Percentiles rank a stretch among this genome's conserved stretches.
phyloP scores from a whole-genome alignment of 2,329 filamentous ascomycete species.

The Colletotrichum tofieldiae region DNA sequence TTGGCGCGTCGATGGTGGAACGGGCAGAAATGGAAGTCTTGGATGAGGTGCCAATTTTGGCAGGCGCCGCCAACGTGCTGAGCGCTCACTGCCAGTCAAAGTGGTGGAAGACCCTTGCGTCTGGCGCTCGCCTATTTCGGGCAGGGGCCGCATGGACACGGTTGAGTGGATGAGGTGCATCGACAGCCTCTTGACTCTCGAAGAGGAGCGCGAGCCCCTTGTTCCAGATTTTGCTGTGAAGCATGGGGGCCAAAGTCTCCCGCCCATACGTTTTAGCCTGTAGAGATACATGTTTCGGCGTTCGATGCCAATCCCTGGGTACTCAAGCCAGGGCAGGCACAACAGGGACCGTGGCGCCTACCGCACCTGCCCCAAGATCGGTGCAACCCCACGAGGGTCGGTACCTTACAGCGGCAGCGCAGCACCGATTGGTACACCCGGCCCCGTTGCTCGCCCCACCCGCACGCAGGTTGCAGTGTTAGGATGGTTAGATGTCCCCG shows the following conservation, averaged over 20 bases:
- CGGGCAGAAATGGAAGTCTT: conserved; percentile 10
- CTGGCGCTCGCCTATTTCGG: conserved; percentile 38
- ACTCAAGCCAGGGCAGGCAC: not conserved
- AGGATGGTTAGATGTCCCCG: not conserved
- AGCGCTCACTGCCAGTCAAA: conserved; percentile 32
- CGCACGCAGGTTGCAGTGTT: conserved; percentile 2
- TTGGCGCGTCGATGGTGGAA: conserved; percentile 25
- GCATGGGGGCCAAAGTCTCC: conserved; percentile 27
- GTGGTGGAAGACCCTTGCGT: conserved; percentile 36
- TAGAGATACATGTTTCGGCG: conserved; percentile 31
- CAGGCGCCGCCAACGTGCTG: conserved; percentile 40
- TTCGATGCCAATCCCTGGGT: conserved; percentile 23
- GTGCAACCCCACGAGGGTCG: conserved; percentile 30
- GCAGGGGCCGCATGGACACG: conserved; percentile 37
- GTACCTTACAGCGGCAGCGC: conserved; percentile 23
- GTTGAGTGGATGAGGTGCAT: conserved; percentile 46
- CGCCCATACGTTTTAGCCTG: conserved; percentile 27
- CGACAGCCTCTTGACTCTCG: conserved; percentile 10
- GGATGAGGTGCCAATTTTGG: conserved; percentile 37
- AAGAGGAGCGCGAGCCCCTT: conserved; percentile 34
- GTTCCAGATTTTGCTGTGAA: conserved; percentile 42
- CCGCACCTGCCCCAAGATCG: conserved; percentile 21
- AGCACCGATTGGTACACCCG: conserved; percentile 16
- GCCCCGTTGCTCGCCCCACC: conserved; percentile 6
- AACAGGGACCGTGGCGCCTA: conserved; percentile 27